Evolutionary conservation across 2,329 filamentous ascomycete species (phyloP).

Genomic region (Lojkania enalia): DNA sequence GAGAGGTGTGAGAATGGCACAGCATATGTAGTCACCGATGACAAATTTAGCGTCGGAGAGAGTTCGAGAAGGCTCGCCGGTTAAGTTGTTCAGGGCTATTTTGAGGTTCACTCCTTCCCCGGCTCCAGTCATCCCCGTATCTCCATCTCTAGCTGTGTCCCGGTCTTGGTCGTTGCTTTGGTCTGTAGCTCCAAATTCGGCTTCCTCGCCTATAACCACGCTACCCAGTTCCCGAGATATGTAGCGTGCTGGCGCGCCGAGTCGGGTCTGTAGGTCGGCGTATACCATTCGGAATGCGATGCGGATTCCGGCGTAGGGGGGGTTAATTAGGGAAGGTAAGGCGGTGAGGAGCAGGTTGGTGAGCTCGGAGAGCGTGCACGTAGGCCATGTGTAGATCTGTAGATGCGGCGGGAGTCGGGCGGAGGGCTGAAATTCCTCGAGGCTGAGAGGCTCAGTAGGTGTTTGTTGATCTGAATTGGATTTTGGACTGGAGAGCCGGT

Average conservation of each 20-base stretch:
- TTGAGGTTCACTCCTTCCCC: slow-evolving; percentile 16
- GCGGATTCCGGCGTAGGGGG: slow-evolving; percentile 76
- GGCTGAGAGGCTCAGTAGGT: slow-evolving; percentile 50
- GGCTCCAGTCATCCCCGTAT: slow-evolving; percentile 15
- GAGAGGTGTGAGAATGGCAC: slow-evolving; percentile 76
- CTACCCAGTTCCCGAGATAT: slow-evolving; percentile 80
- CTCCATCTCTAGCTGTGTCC: slow-evolving; percentile 26
- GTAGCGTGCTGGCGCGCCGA: slow-evolving; percentile 62
- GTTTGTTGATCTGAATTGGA: not conserved
- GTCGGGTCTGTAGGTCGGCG: slow-evolving; percentile 64
- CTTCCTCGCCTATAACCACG: slow-evolving; percentile 67
- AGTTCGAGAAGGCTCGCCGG: slow-evolving; percentile 70
- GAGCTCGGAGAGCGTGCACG: slow-evolving; percentile 79
- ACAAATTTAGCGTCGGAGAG: slow-evolving; percentile 79
- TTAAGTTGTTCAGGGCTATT: slow-evolving; percentile 49
- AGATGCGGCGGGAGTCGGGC: slow-evolving; percentile 66
- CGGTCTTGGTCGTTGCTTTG: slow-evolving; percentile 25
- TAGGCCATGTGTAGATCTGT: slow-evolving; percentile 83
- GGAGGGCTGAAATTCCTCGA: slow-evolving; percentile 66
- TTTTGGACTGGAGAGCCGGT: not conserved
- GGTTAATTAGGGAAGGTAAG: slow-evolving; percentile 70
- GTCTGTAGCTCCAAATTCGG: slow-evolving; percentile 18
- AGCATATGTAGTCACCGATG: slow-evolving; percentile 85
- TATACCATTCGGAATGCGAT: slow-evolving; percentile 87
- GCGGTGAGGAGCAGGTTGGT: slow-evolving; percentile 73